A percentile compares a stretch with the other conserved stretches of the same genome.
Conservation (phyloP, 495 filamentous ascomycete species). For the Penicillium malachiteum region DNA sequence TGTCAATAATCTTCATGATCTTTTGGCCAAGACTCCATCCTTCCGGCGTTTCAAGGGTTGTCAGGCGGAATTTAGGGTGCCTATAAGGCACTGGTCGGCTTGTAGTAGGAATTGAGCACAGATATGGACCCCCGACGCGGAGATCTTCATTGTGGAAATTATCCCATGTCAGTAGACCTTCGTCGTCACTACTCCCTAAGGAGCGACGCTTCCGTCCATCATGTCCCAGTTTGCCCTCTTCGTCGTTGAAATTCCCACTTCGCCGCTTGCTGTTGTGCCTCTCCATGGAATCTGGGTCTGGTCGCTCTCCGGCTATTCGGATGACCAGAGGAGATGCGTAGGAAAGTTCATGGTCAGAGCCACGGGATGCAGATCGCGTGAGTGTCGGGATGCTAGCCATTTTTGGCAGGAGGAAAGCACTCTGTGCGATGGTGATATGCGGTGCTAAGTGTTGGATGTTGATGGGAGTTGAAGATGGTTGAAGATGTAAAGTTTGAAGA, state of each 20-base stretch:
- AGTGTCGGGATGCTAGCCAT: background rate
- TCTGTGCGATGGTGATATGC: too few relatives aligned
- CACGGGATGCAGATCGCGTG: background rate
- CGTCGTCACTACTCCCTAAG: too few relatives aligned
- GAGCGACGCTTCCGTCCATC: too few relatives aligned
- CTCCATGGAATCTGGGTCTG: background rate
- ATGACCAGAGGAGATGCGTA: conserved; percentile 2
- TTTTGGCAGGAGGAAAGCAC: too few relatives aligned
- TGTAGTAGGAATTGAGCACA: background rate
- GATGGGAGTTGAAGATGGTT: too few relatives aligned
- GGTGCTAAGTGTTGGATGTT: too few relatives aligned
- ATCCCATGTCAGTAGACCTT: too few relatives aligned
- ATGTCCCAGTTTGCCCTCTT: too few relatives aligned
- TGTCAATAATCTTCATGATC: background rate
- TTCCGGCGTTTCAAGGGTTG: background rate
- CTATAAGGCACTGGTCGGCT: background rate
- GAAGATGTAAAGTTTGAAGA: too few relatives aligned
- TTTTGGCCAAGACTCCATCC: background rate
- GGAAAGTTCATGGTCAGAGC: background rate
- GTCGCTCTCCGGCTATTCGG: background rate
- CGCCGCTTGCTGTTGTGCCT: too few relatives aligned
- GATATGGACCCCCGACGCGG: background rate
- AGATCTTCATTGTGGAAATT: too few relatives aligned
- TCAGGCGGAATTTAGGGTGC: background rate
- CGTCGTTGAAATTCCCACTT: too few relatives aligned